Conservation (phyloP, 2,329 filamentous ascomycete species). For the Hymenoscyphus fraxineus region DNA sequence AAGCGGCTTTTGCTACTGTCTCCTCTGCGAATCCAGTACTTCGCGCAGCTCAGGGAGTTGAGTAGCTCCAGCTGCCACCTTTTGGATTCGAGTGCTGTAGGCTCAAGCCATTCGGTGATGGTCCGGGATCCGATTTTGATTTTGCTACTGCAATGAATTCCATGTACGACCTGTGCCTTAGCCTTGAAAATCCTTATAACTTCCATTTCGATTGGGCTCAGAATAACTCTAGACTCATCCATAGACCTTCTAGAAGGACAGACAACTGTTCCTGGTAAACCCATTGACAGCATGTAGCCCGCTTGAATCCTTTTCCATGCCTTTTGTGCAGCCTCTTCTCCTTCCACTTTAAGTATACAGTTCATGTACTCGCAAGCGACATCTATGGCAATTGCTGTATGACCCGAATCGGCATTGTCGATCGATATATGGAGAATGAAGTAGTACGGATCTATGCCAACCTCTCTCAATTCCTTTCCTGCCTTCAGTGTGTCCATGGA, state of each 20-base stretch:
- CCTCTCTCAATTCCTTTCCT: constrained; percentile 42
- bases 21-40: constrained; percentile 42
- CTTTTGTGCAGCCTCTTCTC: constrained; percentile 31
- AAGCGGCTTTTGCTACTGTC: constrained; percentile 40
- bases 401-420: constrained; percentile 47
- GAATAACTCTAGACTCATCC: background rate
- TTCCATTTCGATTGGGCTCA: constrained; percentile 12
- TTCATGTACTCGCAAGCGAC: constrained; percentile 40
- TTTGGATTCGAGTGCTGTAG: constrained; percentile 30
- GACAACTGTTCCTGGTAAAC: constrained; percentile 13
- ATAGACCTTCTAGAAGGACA: constrained; percentile 3
- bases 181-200: constrained; percentile 37
- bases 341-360: constrained; percentile 27
- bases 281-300: constrained; percentile 39
- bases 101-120: constrained; percentile 42
- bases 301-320: constrained; percentile 43
- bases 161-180: constrained; percentile 39
- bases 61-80: constrained; percentile 38
- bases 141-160: constrained; percentile 40
- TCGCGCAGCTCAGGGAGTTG: constrained; percentile 34
- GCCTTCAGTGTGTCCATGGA: constrained; percentile 40
- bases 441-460: constrained; percentile 44
- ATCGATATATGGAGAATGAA: constrained; percentile 50
- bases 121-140: constrained; percentile 38
- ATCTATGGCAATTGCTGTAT: constrained; percentile 44